Percentiles rank a stretch among this genome's conserved stretches.
Evolutionary conservation across 345 rosid genomes (phyloP).

Genomic region (Alliaria petiolata): DNA sequence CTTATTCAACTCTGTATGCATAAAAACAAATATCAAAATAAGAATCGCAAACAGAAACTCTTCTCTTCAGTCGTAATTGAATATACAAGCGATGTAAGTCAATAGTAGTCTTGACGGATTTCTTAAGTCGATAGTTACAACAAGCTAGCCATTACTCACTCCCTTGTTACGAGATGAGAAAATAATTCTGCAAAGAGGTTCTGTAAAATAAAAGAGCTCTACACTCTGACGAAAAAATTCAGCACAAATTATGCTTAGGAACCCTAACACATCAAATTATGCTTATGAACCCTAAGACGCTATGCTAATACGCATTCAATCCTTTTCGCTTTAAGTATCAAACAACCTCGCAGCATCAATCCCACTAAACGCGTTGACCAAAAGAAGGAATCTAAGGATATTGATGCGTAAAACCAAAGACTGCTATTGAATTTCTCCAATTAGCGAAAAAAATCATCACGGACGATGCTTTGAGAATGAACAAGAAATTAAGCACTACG

Average conservation of each 20-base stretch:
- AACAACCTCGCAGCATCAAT: constrained; percentile 10
- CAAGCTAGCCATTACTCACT: not conserved
- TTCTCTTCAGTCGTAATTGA: not conserved
- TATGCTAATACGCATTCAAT: not conserved
- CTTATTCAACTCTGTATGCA: constrained; percentile 52
- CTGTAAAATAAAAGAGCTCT: no score
- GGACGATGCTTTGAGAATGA: not conserved
- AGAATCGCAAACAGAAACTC: not conserved
- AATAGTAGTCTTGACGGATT: not conserved
- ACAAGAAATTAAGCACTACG: not conserved
- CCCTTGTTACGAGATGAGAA: not conserved
- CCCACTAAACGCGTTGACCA: not conserved
- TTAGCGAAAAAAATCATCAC: not conserved
- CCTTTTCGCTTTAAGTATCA: not conserved
- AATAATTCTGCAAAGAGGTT: no score
- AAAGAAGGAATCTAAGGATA: not conserved
- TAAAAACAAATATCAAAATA: constrained; percentile 9
- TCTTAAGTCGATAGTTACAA: not conserved
- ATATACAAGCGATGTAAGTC: not conserved
- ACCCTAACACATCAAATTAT: not conserved
- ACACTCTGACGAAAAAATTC: not conserved
- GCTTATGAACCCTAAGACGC: not conserved
- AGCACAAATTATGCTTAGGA: not conserved
- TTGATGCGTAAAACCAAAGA: not conserved
- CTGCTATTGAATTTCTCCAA: not conserved